Evolutionary conservation across 768 basidiomycete species (phyloP).

Genomic region (Chalciporus sphaerocephalus): DNA sequence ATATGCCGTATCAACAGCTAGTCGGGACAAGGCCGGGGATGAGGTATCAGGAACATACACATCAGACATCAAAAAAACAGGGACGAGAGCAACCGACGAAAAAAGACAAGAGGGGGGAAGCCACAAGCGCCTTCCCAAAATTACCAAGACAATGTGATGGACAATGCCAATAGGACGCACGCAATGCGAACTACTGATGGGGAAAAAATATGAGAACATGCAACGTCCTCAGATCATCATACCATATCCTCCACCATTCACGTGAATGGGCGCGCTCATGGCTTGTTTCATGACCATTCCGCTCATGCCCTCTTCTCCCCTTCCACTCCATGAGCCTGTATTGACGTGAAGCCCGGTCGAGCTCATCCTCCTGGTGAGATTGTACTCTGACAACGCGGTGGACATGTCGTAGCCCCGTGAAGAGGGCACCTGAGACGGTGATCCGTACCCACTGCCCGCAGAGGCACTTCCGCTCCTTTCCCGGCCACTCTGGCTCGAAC

Average conservation of each 20-base stretch:
- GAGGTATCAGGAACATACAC: conserved; percentile 9
- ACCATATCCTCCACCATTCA: conserved; percentile 36
- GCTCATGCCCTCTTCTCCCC: conserved; percentile 30
- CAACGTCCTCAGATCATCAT: conserved; percentile 33
- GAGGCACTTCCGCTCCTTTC: conserved; percentile 38
- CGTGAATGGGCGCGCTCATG: conserved; percentile 35
- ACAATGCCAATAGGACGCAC: conserved; percentile 9
- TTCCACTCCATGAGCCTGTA: conserved; percentile 24
- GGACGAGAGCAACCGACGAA: conserved; percentile 12
- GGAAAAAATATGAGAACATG: conserved; percentile 6
- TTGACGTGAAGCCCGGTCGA: conserved; percentile 26
- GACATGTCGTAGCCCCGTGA: conserved; percentile 36
- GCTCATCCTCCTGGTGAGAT: conserved; percentile 20
- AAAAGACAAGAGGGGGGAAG: conserved; percentile 9
- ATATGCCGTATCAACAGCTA: conserved; percentile 15
- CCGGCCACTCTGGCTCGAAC: conserved; percentile 32
- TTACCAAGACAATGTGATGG: conserved; percentile 12
- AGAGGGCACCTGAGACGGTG: conserved; percentile 27
- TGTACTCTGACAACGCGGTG: conserved; percentile 26
- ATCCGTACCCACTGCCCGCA: conserved; percentile 30
- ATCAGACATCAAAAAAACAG: conserved; percentile 12
- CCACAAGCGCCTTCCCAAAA: conserved; percentile 11
- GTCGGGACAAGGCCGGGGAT: conserved; percentile 7
- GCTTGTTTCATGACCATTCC: conserved; percentile 34
- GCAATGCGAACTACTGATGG: conserved; percentile 7